phyloP scores from a whole-genome alignment of 1,139 yeast genomes.

The Kurtzmaniella quercitrusa region DNA sequence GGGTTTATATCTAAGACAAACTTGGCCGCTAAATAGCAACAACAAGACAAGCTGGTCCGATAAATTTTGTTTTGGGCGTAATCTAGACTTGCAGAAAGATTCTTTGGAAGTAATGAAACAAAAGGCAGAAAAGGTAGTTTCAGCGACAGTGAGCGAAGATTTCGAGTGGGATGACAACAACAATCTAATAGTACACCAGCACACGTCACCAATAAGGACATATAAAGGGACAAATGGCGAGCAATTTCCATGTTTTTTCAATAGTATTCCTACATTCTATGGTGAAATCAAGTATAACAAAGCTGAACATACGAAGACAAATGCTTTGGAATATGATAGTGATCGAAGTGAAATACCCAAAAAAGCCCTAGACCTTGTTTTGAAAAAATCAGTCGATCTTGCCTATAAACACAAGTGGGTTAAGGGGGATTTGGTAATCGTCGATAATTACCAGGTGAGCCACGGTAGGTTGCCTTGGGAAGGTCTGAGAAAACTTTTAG shows the following conservation, averaged over 20 bases:
- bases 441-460: constrained; percentile 28
- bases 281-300: constrained; percentile 6
- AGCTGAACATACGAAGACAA: constrained; percentile 10
- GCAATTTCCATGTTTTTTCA: constrained; percentile 16
- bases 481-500: constrained; percentile 16
- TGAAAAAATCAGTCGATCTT: constrained; percentile 14
- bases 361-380: constrained; percentile 15
- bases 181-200: constrained; percentile 21
- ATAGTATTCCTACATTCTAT: constrained; percentile 18
- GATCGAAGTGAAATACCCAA: constrained; percentile 14
- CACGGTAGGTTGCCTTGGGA: constrained; percentile 23
- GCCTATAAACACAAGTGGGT: constrained; percentile 21
- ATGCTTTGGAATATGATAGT: constrained; percentile 17
- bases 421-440: constrained; percentile 25
- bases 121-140: constrained; percentile 18
- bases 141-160: constrained; percentile 18
- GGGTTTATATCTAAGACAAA: constrained; percentile 19
- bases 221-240: constrained; percentile 9
- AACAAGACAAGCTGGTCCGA: constrained; percentile 14
- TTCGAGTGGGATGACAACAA: constrained; percentile 19
- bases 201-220: constrained; percentile 19
- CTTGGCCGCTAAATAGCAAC: constrained; percentile 13
- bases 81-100: constrained; percentile 13
- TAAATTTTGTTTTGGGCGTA: constrained; percentile 22
- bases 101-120: constrained; percentile 16